phyloP scores from a whole-genome alignment of 2,329 filamentous ascomycete genomes.

The Rachicladosporium sp. region DNA sequence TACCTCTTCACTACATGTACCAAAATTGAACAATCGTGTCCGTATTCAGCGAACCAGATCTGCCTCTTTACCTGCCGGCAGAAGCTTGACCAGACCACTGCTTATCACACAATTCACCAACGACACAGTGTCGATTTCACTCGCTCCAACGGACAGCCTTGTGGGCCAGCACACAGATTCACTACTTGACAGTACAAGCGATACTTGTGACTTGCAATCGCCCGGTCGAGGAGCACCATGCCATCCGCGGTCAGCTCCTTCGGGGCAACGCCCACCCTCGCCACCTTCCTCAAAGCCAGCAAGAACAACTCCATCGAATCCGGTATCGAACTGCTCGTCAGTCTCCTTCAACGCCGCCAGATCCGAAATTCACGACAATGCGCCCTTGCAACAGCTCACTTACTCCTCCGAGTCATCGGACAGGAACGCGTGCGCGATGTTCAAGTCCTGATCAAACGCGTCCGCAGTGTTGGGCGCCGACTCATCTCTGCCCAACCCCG shows the following conservation, averaged over 20 bases:
- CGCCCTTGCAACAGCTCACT: conserved; percentile 79
- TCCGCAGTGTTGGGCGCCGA: conserved; percentile 65
- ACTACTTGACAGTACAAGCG: too few relatives aligned
- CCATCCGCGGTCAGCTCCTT: conserved; percentile 12
- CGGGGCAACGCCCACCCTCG: conserved; percentile 58
- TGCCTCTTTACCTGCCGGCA: too few relatives aligned
- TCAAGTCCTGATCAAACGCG: conserved; percentile 63
- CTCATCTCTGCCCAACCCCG: conserved; percentile 74
- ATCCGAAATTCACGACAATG: conserved; percentile 80
- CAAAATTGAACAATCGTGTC: too few relatives aligned
- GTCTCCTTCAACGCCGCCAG: conserved; percentile 79
- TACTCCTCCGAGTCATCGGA: conserved; percentile 76
- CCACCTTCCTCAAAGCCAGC: conserved; percentile 66
- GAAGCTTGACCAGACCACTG: too few relatives aligned
- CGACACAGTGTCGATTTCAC: too few relatives aligned
- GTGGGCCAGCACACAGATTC: too few relatives aligned
- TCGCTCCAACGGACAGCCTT: too few relatives aligned
- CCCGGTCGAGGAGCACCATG: too few relatives aligned
- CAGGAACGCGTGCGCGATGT: conserved; percentile 68
- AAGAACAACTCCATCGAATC: conserved; percentile 65
- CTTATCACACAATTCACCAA: too few relatives aligned
- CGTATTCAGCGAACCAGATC: too few relatives aligned
- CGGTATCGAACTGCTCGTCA: conserved; percentile 71
- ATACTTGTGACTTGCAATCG: too few relatives aligned
- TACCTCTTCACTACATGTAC: too few relatives aligned